Evolutionary conservation across 2,329 filamentous ascomycete species (phyloP).

Genomic region (Clonostachys rhizophaga): DNA sequence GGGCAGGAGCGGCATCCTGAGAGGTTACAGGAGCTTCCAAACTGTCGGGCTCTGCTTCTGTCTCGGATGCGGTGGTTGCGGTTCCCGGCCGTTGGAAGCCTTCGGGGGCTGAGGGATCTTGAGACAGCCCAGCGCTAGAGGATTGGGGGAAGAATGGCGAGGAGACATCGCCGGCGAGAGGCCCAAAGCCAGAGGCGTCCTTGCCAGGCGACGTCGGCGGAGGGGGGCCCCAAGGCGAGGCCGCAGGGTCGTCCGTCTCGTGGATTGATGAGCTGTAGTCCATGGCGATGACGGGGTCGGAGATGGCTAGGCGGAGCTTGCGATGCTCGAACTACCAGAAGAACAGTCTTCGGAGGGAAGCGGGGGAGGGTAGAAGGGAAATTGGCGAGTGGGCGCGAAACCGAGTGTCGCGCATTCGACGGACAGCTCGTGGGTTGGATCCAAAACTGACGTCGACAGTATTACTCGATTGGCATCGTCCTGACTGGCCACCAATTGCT

Average conservation of each 20-base stretch:
- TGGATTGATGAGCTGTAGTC: slow-evolving; percentile 54
- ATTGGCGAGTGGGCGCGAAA: neutral
- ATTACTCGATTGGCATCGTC: too few relatives aligned
- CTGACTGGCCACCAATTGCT: neutral
- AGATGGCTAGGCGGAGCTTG: neutral
- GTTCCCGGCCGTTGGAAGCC: slow-evolving; percentile 40
- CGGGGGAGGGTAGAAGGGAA: neutral
- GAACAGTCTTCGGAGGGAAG: neutral
- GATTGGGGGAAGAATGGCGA: slow-evolving; percentile 39
- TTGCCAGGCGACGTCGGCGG: slow-evolving; percentile 45
- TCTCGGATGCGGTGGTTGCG: slow-evolving; percentile 38
- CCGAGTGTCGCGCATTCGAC: too few relatives aligned
- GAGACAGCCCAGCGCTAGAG: slow-evolving; percentile 35
- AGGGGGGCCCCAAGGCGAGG: slow-evolving; percentile 52
- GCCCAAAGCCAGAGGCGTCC: slow-evolving; percentile 35
- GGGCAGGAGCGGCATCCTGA: neutral
- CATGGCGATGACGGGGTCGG: slow-evolving; percentile 29
- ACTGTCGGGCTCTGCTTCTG: slow-evolving; percentile 30
- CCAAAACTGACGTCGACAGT: too few relatives aligned
- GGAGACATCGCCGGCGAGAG: slow-evolving; percentile 28
- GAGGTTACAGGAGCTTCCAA: slow-evolving; percentile 13
- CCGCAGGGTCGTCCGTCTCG: slow-evolving; percentile 48
- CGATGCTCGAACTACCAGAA: neutral
- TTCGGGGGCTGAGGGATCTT: slow-evolving; percentile 26
- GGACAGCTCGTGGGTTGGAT: too few relatives aligned